Evolutionary conservation across 768 basidiomycete genomes (phyloP), one percentile per base, ranked within the genome.

Genomic region (Tremella fuciformis): DNA sequence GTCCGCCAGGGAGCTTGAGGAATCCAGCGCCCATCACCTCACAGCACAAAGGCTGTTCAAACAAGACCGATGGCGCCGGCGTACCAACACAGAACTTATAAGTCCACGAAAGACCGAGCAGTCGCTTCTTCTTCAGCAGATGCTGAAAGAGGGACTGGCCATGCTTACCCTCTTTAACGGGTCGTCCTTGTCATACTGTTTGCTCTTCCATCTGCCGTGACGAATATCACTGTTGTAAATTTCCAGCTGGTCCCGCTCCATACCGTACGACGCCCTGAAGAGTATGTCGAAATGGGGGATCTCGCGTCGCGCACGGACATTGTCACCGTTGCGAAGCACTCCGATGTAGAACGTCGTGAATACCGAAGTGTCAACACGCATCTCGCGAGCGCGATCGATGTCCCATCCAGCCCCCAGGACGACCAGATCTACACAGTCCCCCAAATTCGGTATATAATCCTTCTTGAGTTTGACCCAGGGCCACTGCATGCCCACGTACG

Each of bases 11-110:
- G n/a, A 84, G 77, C 70, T 88, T 88, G 26, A 86, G 87, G 67
- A 91, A 93, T 1, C 90, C 88, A 3, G 88, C 91, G 13, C 91
- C 90, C 59, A 83, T 85, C 3, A 93, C 68, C 66, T 91, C 89
- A 1, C 81, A 84, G 3, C 88, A 79, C 15, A 89, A 66, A 1
- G 90, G 90, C 25, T 77, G 77, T 11, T 78, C 75, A 22, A 93
- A 78, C 58, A 91, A 71, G 2, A 84, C 74, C 0, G 78, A 70
- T 3, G 91, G 91, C 2, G 77, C 78, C 0, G 73, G 58, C 16
- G 88, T 77, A 0, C 81, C 80, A 3, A 71, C 67, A 18, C 81
- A 81, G 16, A 88, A 55, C 0, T 77, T 78, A 65, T 84, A 83
- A 0, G 82, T 82, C 72, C 85, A 90, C 0, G 82, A 77, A n/a